phyloP scores from a whole-genome alignment of 2,329 filamentous ascomycete genomes.

The Colletotrichum chrysophilum region DNA sequence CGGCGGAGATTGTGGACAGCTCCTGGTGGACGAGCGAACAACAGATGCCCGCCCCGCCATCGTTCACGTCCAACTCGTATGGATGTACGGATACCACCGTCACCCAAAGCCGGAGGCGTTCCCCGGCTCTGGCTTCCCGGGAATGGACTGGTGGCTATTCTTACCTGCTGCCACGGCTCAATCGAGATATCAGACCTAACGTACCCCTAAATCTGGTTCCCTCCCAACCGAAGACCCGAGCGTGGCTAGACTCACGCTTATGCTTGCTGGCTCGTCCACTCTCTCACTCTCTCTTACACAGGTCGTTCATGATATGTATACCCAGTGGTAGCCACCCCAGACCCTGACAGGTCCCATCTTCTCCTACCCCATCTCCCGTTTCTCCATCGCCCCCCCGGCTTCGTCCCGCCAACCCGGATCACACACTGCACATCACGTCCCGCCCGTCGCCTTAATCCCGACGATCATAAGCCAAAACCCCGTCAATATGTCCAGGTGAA shows the following conservation, averaged over 20 bases:
- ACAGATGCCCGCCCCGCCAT: neutral
- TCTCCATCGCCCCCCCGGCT: neutral
- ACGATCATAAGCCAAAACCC: neutral
- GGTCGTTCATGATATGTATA: constrained; percentile 12
- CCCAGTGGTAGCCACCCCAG: neutral
- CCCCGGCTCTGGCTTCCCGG: neutral
- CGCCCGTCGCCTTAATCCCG: neutral
- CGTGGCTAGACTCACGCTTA: neutral
- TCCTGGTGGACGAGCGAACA: neutral
- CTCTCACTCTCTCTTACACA: neutral
- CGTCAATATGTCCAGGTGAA: constrained; percentile 9
- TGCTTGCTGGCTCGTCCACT: neutral
- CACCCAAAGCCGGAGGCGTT: neutral
- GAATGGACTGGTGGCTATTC: constrained; percentile 8
- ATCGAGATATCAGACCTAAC: constrained; percentile 5
- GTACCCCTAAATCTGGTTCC: constrained; percentile 8
- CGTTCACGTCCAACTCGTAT: neutral
- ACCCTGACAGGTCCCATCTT: neutral
- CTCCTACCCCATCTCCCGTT: neutral
- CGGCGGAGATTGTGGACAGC: neutral
- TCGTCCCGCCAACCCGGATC: constrained; percentile 1
- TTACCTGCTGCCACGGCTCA: neutral
- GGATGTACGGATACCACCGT: neutral
- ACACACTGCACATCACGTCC: neutral
- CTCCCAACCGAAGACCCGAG: neutral